Conservation (phyloP, 257 asterid genomes). For the Petunia secreta region DNA sequence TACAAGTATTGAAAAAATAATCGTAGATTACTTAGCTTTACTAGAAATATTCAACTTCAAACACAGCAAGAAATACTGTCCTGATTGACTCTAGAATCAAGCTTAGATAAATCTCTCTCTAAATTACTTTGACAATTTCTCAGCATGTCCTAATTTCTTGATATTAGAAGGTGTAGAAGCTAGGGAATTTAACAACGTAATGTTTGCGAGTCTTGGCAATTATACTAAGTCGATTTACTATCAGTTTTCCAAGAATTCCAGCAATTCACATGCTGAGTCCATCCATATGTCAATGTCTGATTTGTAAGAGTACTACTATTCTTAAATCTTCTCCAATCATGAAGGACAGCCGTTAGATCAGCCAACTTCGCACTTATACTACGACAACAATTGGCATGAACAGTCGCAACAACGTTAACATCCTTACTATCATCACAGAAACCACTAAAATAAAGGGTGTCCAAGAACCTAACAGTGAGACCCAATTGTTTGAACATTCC, state of each 20-base stretch:
- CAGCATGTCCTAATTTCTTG: too few relatives aligned
- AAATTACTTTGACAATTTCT: too few relatives aligned
- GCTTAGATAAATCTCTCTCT: too few relatives aligned
- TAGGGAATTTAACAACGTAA: too few relatives aligned
- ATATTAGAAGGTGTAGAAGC: too few relatives aligned
- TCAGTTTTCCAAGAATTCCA: conserved; percentile 36
- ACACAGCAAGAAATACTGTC: too few relatives aligned
- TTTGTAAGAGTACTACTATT: conserved; percentile 4
- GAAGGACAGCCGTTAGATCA: conserved; percentile 54
- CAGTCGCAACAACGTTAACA: conserved; percentile 43
- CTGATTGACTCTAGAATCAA: too few relatives aligned
- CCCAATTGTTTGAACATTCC: conserved; percentile 36
- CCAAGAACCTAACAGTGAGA: conserved; percentile 41
- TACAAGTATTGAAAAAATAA: too few relatives aligned
- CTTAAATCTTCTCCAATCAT: conserved; percentile 58
- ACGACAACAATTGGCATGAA: conserved; percentile 78
- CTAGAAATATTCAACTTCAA: too few relatives aligned
- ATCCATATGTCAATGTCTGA: conserved; percentile 30
- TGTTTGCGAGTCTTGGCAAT: too few relatives aligned
- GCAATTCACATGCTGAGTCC: conserved; percentile 50
- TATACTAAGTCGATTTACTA: background rate
- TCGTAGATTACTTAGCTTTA: too few relatives aligned
- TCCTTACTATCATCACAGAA: conserved; percentile 55
- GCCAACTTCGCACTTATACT: conserved; percentile 59
- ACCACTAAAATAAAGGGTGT: conserved; percentile 60